Conservation (phyloP, 495 filamentous ascomycete species). For the Trichoderma reesei region DNA sequence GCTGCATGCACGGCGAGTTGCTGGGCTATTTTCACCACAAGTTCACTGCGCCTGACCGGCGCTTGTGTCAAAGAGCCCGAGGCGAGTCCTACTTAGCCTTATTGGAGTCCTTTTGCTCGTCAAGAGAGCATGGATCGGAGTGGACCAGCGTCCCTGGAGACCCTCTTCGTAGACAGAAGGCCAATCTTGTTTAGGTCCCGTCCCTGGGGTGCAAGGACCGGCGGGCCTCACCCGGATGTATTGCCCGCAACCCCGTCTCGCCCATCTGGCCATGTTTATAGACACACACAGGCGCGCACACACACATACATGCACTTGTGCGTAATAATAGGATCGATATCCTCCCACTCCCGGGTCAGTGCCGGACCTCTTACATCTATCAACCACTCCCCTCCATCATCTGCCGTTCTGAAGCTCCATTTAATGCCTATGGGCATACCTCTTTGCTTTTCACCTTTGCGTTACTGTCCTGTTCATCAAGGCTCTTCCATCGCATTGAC, state of each 20-base stretch:
- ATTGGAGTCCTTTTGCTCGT: slow-evolving; percentile 5
- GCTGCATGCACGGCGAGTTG: slow-evolving; percentile 37
- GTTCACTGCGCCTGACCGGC: slow-evolving; percentile 13
- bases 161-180: slow-evolving; percentile 17
- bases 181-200: slow-evolving; percentile 3
- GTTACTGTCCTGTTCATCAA: background rate
- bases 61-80: slow-evolving; percentile 2
- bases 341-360: slow-evolving; percentile 2
- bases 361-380: background rate
- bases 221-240: slow-evolving; percentile 4
- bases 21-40: slow-evolving; percentile 27
- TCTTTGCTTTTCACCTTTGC: background rate
- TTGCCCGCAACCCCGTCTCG: background rate
- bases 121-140: slow-evolving; percentile 7
- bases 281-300: background rate
- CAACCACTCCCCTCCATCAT: slow-evolving; percentile 10
- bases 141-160: slow-evolving; percentile 19
- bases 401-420: background rate
- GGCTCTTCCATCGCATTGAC: background rate
- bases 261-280: background rate
- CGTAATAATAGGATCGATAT: slow-evolving; percentile 8
- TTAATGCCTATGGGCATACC: background rate
- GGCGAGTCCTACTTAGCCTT: background rate
- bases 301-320: background rate
- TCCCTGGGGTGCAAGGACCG: slow-evolving; percentile 6